phyloP scores from a whole-genome alignment of 1,284 basidiomycete genomes.

The Porogramme epimiltina region DNA sequence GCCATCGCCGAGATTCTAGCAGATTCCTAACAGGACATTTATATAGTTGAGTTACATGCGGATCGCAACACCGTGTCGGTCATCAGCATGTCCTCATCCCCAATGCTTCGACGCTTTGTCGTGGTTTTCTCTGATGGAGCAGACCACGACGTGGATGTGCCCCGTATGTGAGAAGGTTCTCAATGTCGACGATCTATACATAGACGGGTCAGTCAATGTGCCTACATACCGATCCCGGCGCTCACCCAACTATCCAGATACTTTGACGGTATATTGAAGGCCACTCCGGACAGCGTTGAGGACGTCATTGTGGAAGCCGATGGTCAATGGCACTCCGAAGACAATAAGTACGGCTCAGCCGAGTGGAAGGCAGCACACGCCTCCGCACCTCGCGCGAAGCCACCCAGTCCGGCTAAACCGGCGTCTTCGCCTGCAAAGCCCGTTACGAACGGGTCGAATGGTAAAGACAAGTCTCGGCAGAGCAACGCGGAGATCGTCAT shows the following conservation, averaged over 20 bases:
- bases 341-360: conserved; percentile 80
- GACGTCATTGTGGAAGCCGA: conserved; percentile 93
- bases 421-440: conserved; percentile 32
- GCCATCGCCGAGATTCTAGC: too few species aligned
- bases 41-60: conserved; percentile 86
- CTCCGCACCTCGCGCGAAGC: conserved; percentile 35
- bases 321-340: conserved; percentile 93
- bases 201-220: conserved; percentile 77
- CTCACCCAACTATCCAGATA: conserved; percentile 51
- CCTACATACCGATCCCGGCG: neutral
- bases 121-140: conserved; percentile 95
- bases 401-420: conserved; percentile 19
- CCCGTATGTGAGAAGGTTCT: conserved; percentile 91
- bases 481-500: conserved; percentile 69
- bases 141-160: conserved; percentile 95
- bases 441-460: conserved; percentile 24
- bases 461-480: conserved; percentile 45
- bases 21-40: conserved; percentile 5
- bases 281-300: conserved; percentile 80
- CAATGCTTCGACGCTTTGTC: conserved; percentile 96
- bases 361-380: conserved; percentile 65
- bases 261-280: conserved; percentile 80
- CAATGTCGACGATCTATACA: conserved; percentile 80
- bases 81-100: conserved; percentile 83
- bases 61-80: conserved; percentile 85